Evolutionary conservation across 352 stramenopile genomes (phyloP).

Genomic region (Peronospora belbahrii): DNA sequence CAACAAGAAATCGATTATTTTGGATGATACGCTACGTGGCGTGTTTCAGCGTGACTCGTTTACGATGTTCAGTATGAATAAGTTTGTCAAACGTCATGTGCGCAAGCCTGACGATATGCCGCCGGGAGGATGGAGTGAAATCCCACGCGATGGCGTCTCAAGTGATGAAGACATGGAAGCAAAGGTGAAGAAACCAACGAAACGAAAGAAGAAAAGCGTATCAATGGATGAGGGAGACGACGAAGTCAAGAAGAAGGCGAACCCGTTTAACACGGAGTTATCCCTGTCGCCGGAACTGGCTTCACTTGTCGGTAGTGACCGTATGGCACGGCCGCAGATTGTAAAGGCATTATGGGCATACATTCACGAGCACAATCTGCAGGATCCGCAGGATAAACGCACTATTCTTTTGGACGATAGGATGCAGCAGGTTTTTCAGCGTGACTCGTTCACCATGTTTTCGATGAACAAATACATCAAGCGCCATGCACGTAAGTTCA

Average conservation of each 20-base stretch:
- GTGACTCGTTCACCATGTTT: conserved; percentile 84
- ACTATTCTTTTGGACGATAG: conserved; percentile 89
- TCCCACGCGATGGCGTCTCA: conserved; percentile 67
- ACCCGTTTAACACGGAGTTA: conserved; percentile 72
- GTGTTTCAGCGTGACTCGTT: conserved; percentile 79
- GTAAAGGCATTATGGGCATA: conserved; percentile 95
- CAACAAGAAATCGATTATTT: conserved; percentile 90
- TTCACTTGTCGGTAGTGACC: conserved; percentile 67
- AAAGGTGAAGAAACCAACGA: conserved; percentile 50
- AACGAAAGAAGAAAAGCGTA: conserved; percentile 54
- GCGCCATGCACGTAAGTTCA: conserved; percentile 66
- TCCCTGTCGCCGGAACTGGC: conserved; percentile 69
- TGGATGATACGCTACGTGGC: conserved; percentile 78
- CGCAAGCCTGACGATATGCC: conserved; percentile 62
- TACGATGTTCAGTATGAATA: conserved; percentile 88
- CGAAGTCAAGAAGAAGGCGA: conserved; percentile 50
- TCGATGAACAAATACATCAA: conserved; percentile 88
- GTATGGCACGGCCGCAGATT: conserved; percentile 87
- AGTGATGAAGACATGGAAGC: conserved; percentile 68
- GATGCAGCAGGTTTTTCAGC: conserved; percentile 77
- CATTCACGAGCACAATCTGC: conserved; percentile 91
- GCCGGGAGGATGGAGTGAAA: conserved; percentile 60
- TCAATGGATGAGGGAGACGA: conserved; percentile 33
- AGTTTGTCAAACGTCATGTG: conserved; percentile 83
- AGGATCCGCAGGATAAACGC: conserved; percentile 92